A percentile compares a stretch with the other conserved stretches of the same genome.
Evolutionary conservation across 441 rosid genomes (phyloP).

Genomic region (Gossypium davidsonii): DNA sequence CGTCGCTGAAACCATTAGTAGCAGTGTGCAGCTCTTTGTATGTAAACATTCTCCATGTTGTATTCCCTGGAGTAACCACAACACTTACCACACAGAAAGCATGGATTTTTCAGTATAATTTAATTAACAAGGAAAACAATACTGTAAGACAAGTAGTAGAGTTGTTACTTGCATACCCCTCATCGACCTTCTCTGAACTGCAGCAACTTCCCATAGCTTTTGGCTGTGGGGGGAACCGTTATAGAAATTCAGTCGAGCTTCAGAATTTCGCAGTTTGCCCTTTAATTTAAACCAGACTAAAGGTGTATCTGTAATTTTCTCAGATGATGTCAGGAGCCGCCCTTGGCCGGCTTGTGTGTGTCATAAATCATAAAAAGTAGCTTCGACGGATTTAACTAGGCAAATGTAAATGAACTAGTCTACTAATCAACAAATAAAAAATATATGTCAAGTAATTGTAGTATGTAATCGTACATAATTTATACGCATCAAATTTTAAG

Average conservation of each 20-base stretch:
- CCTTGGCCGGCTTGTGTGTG: constrained; percentile 27
- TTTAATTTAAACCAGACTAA: constrained; percentile 17
- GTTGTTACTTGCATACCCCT: constrained; percentile 27
- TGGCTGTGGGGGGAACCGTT: neutral
- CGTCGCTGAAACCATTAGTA: no score
- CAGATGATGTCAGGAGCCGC: constrained; percentile 23
- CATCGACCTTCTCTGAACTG: constrained; percentile 38
- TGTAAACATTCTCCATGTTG: no score
- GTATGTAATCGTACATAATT: no score
- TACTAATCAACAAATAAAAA: no score
- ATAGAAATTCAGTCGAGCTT: neutral
- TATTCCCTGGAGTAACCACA: neutral
- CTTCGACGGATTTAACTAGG: constrained; percentile 2
- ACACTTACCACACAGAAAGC: constrained; percentile 3
- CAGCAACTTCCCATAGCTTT: constrained; percentile 51
- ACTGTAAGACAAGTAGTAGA: neutral
- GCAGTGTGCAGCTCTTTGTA: no score
- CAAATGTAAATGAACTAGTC: neutral
- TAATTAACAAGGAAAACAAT: neutral
- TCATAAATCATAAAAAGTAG: neutral
- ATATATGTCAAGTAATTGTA: no score
- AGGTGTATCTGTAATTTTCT: constrained; percentile 8
- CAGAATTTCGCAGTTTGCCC: neutral
- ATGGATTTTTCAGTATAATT: neutral
- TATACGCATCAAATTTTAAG: no score